Percentiles rank a stretch among this genome's conserved stretches.
Evolutionary conservation across 2,329 filamentous ascomycete species (phyloP).

Genomic region (Pseudogymnoascus sp.): DNA sequence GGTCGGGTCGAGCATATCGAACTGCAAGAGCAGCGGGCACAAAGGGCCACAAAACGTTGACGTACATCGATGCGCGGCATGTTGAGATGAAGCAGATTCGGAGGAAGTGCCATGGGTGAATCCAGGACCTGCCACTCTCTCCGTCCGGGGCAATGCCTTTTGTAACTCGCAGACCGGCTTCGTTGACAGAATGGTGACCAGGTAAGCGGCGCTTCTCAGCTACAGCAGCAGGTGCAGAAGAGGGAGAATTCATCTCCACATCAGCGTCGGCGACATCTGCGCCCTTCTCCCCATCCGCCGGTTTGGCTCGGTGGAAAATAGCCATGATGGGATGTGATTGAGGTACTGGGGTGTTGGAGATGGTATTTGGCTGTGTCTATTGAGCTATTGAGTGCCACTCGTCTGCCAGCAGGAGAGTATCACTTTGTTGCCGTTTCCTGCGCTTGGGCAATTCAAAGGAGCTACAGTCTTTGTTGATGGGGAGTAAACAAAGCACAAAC

Average conservation of each 20-base stretch:
- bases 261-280: neutral
- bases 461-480: neutral
- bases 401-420: neutral
- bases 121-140: conserved; percentile 59
- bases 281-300: neutral
- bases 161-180: conserved; percentile 28
- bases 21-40: conserved; percentile 65
- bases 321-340: neutral
- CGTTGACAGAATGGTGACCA: conserved; percentile 15
- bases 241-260: neutral
- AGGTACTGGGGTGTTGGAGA: neutral
- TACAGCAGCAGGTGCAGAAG: neutral
- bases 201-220: neutral
- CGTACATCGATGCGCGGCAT: conserved; percentile 52
- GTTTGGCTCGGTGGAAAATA: neutral
- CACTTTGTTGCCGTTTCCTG: neutral
- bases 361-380: neutral
- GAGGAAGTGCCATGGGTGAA: conserved; percentile 57
- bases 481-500: neutral
- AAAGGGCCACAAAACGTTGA: conserved; percentile 68
- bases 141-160: conserved; percentile 40
- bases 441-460: neutral
- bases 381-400: neutral
- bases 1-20: conserved; percentile 44
- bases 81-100: conserved; percentile 56